Evolutionary conservation across 495 filamentous ascomycete genomes (phyloP), one percentile per base, ranked within the genome.

Genomic region (Penicillium pancosmium): DNA sequence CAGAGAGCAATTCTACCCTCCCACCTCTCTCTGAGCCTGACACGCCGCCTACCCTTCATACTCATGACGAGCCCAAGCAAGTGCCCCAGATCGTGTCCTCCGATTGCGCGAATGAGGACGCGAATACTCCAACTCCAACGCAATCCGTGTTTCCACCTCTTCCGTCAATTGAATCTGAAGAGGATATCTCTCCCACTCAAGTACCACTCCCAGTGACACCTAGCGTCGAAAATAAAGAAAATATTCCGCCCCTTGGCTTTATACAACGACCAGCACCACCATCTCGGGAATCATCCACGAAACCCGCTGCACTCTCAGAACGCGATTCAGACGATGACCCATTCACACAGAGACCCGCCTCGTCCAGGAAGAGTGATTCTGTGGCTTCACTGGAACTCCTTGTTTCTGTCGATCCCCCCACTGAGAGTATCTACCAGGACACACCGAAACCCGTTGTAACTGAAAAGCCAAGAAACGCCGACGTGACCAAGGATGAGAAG

Each of bases 41-140:
- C 13, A 50, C 40, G 35, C 51, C 61, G 11, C 12, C 38, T 10
- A 54, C 33, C 15, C 25, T 25, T 51, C 16, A 36, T 31, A 27
- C 31, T 25, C 44, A 31, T 5, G 40, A 52, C 5, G 31, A 49
- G 6, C 5, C 50, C 25, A 48, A 46, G 15, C 12, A 53, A 1
- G 11, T 18, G 11, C 27, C 35, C 13, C 18, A 25, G 12, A 34
- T 19, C 13, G 56, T 33, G 2, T 18, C 55, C 1, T 50, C 52
- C 27, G 16, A 52, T n/a, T 15, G 25, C 3, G 52, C 57, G 25
- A 46, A 52, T 11, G 64, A 65, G 27, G 57, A 61, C 1, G 5
- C 61, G 11, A 35, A 61, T 34, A 65, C 67, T 8, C 67, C 65
- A 40, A 65, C 67, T 12, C 67, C 65, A 52, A 63, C 62, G 11